These are phyloP conservation scores for Rhododendron molle DNA, from an alignment of 148 eudicot species.

Conservation along the genomic window DNA sequence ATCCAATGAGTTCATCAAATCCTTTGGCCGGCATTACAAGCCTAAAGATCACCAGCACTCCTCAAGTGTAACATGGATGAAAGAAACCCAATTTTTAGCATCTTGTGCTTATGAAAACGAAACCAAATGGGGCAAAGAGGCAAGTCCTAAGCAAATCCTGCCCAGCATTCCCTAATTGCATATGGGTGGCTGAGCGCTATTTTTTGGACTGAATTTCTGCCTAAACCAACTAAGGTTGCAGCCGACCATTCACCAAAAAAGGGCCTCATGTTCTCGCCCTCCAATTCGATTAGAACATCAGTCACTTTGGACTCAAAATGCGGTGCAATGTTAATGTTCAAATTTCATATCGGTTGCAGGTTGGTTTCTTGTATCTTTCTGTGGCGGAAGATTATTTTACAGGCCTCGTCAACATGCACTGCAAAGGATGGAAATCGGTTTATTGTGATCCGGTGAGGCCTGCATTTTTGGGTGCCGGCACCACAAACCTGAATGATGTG, in stretches of 20 bases:
- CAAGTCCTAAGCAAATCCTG: background rate
- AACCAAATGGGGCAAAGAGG: slow-evolving; percentile 72
- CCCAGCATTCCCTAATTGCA: background rate
- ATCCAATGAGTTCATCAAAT: slow-evolving; percentile 40
- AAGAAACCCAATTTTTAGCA: slow-evolving; percentile 42
- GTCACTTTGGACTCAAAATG: background rate
- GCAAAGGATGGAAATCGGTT: slow-evolving; percentile 60
- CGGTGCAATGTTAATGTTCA: background rate
- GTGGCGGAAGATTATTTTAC: slow-evolving; percentile 58
- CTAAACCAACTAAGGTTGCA: background rate
- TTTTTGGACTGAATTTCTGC: background rate
- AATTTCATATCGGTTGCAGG: slow-evolving; percentile 20
- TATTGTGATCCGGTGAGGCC: slow-evolving; percentile 44
- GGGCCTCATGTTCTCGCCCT: no score
- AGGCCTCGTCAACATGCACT: slow-evolving; percentile 24
- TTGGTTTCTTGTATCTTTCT: slow-evolving; percentile 47
- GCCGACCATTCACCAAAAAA: no score
- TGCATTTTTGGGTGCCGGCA: slow-evolving; percentile 51
- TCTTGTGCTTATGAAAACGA: slow-evolving; percentile 44
- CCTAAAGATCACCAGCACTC: background rate
- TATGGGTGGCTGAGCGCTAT: background rate
- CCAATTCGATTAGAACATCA: no score
- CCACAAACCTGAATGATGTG: slow-evolving; percentile 47
- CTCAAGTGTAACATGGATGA: background rate
- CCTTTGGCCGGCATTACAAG: slow-evolving; percentile 14